phyloP scores from a whole-genome alignment of 768 basidiomycete species.

The Krasilnikovozyma curviuscula region DNA sequence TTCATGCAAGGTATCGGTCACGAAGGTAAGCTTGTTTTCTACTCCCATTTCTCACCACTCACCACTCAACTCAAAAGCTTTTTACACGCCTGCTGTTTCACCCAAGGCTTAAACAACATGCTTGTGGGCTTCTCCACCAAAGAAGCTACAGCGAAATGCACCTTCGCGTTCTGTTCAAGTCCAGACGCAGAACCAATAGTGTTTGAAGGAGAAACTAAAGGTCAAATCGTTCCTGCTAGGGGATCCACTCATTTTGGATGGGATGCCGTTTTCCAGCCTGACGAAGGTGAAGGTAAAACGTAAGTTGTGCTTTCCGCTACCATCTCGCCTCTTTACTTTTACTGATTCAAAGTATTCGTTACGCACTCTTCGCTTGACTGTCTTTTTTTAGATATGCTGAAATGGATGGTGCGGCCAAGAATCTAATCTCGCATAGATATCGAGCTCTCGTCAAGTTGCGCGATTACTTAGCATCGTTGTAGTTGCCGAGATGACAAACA shows the following conservation, averaged over 20 bases:
- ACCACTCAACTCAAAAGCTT: background rate
- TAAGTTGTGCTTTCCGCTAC: slow-evolving; percentile 25
- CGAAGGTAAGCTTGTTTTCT: slow-evolving; percentile 38
- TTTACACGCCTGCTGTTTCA: background rate
- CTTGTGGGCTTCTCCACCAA: slow-evolving; percentile 55
- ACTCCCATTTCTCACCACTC: background rate
- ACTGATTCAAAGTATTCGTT: background rate
- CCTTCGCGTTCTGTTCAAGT: slow-evolving; percentile 80
- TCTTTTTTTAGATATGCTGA: slow-evolving; percentile 38
- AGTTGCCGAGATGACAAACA: too few relatives aligned
- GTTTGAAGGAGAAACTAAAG: slow-evolving; percentile 74
- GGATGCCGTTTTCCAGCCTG: slow-evolving; percentile 28
- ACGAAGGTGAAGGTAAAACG: slow-evolving; percentile 51
- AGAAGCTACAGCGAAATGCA: slow-evolving; percentile 76
- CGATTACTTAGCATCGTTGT: too few relatives aligned
- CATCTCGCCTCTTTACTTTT: background rate
- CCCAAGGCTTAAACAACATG: slow-evolving; percentile 55
- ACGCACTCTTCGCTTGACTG: background rate
- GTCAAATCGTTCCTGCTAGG: slow-evolving; percentile 67
- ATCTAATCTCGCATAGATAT: slow-evolving; percentile 45
- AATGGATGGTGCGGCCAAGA: slow-evolving; percentile 46
- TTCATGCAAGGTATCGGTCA: slow-evolving; percentile 70
- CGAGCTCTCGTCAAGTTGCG: slow-evolving; percentile 49
- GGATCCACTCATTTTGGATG: slow-evolving; percentile 56
- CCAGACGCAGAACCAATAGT: slow-evolving; percentile 59